Base-by-base conservation (phyloP, 2,329 filamentous ascomycete genomes). In the Hymenoscyphus albidus region DNA sequence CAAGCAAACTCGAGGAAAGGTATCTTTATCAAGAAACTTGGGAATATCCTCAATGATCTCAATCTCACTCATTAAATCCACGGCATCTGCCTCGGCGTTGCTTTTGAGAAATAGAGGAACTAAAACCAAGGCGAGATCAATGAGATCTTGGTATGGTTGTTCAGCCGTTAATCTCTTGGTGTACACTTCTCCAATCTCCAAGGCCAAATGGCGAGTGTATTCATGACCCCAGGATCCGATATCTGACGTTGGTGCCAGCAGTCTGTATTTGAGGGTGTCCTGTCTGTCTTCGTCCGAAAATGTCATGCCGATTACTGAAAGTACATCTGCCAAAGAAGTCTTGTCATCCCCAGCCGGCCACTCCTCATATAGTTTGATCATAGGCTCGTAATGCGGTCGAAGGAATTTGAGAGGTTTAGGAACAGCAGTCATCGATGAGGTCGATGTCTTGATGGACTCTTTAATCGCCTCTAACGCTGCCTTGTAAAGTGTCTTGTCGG, bases 371-470 rank as follows among this genome's bases (percentile, higher is more conserved):
- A 93, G 82, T 77, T 90, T 90, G 68, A 90, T 90, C 75, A 99
- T 83, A 64, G 90, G 88, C 79, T 96, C 91, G 81, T 98, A 99
- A 79, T 99, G 94, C 71, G 94, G 95, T 81, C 95, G 88, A 69
- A 99, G 86, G 78, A 99, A 99, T 80, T 99, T 99, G 74, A 99
- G 85, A 40, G 95, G 95, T 80, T 99, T 99, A 31, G 96, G 95
- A 68, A 99, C 95, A 66, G 95, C 95, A 59, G 95, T 99, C 95
- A 99, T 99, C 57, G 96, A 99, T 65, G 93, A 98, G 70, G 95
- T 99, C 66, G 95, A 97, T 63, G 95, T 99, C 83, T 97, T 98
- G 83, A 99, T 99, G 76, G 92, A 96, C 74, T 89, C 92, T 83
- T 97, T 98, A 87, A 99, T 97, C 71, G 93, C 90, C 79, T 98